These are phyloP conservation scores for Eimeria tenella DNA, from an alignment of 169 alveolate species.

Conservation along the genomic window DNA sequence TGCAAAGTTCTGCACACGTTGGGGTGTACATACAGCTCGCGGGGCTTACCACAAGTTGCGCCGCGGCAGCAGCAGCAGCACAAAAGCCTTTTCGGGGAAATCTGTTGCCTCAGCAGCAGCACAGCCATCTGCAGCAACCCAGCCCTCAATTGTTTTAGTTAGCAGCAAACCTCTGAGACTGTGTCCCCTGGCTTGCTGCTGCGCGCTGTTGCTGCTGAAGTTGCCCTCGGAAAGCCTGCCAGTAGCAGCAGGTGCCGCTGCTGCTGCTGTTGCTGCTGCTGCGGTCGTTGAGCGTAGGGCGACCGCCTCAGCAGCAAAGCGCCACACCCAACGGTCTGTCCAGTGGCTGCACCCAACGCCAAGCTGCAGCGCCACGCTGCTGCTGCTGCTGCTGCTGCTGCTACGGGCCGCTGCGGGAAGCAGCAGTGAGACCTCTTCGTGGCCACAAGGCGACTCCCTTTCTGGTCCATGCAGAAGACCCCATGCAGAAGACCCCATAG, in stretches of 20 bases:
- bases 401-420: constrained; percentile 30
- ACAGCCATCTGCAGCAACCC: constrained; percentile 22
- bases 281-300: not conserved
- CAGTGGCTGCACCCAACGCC: not conserved
- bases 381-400: constrained; percentile 32
- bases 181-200: not conserved
- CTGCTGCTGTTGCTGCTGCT: not conserved
- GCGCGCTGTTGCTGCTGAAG: not conserved
- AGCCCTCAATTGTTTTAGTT: not conserved
- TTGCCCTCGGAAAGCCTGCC: no score
- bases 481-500: not conserved
- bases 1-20: not conserved
- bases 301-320: constrained; percentile 18
- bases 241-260: not conserved
- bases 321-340: constrained; percentile 36
- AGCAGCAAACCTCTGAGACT: not conserved
- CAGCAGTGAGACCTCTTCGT: constrained; percentile 2
- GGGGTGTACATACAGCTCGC: not conserved
- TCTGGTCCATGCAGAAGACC: no score
- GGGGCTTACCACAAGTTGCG: constrained; percentile 5
- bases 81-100: not conserved
- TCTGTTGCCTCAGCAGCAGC: not conserved
- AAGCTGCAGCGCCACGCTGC: constrained; percentile 45
- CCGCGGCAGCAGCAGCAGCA: constrained; percentile 8
- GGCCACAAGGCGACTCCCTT: not conserved